Conservation (phyloP, 192 early-diverging fungal genomes). For the Chytriomyces sp. region DNA sequence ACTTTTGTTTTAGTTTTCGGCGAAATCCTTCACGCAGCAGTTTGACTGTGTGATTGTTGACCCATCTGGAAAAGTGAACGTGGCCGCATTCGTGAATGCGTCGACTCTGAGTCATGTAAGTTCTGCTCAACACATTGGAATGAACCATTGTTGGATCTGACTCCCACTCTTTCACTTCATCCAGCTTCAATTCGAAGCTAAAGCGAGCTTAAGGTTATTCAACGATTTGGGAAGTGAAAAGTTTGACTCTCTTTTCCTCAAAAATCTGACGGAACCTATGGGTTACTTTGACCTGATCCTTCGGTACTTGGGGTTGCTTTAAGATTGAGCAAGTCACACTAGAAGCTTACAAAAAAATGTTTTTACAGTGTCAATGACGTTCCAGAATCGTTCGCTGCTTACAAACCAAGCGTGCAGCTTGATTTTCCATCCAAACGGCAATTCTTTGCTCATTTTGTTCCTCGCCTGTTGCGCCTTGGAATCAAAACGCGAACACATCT, state of each 20-base stretch:
- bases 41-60: conserved; percentile 77
- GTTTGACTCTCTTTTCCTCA: conserved; percentile 81
- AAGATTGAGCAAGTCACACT: too few species aligned
- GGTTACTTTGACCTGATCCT: conserved; percentile 75
- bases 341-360: too few species aligned
- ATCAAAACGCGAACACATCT: conserved; percentile 45
- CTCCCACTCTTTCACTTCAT: neutral
- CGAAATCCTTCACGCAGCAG: conserved; percentile 60
- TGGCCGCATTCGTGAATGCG: conserved; percentile 72
- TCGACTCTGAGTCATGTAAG: conserved; percentile 69
- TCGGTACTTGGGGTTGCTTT: too few species aligned
- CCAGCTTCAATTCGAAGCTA: conserved; percentile 75
- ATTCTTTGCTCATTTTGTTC: conserved; percentile 40
- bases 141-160: neutral
- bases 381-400: conserved; percentile 26
- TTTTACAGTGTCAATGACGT: conserved; percentile 27
- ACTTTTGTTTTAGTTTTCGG: conserved; percentile 60
- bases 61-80: conserved; percentile 77
- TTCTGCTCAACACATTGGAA: neutral
- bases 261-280: conserved; percentile 65
- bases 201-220: conserved; percentile 65
- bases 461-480: conserved; percentile 44
- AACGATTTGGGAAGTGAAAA: conserved; percentile 69
- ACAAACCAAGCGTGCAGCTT: conserved; percentile 37
- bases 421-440: conserved; percentile 47